Evolutionary conservation across 768 basidiomycete genomes (phyloP).

Genomic region (Mrakia hoshinonis): DNA sequence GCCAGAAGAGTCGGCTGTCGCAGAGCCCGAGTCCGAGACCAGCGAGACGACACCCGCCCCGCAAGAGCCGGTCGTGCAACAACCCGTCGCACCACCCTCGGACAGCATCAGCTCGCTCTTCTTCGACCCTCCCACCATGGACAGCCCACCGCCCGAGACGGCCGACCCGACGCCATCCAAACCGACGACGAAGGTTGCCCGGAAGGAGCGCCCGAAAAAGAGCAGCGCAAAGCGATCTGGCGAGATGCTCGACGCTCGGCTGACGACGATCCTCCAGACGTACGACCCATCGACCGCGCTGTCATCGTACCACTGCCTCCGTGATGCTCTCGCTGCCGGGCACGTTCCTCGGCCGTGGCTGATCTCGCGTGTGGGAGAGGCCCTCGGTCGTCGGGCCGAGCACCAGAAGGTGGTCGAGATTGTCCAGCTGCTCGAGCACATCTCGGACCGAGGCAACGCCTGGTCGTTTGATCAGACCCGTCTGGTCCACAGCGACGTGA

Average conservation of each 20-base stretch:
- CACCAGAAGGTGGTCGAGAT: conserved; percentile 6
- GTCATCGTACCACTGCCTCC: background rate
- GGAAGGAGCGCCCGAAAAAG: background rate
- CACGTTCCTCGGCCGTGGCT: background rate
- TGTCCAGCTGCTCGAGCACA: conserved; percentile 1
- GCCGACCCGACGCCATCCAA: background rate
- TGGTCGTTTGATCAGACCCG: background rate
- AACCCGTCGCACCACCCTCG: too few species aligned
- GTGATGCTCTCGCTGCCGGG: background rate
- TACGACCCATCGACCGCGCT: background rate
- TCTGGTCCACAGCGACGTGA: conserved; percentile 3
- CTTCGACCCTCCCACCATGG: too few species aligned
- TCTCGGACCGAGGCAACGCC: background rate
- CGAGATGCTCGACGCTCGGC: background rate
- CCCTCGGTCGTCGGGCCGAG: conserved; percentile 2
- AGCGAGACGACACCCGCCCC: too few species aligned
- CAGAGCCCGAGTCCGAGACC: too few species aligned
- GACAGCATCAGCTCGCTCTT: too few species aligned
- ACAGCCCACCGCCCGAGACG: too few species aligned
- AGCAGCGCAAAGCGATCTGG: background rate
- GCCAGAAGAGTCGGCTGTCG: too few species aligned
- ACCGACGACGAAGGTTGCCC: background rate
- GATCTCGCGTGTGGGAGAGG: background rate
- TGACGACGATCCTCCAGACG: background rate
- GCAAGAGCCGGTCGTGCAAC: too few species aligned